A percentile compares a stretch with the other conserved stretches of the same genome.
These are phyloP conservation scores for Rhynchospora pubera DNA, from an alignment of 176 grass and related monocot species.

Conservation along the genomic window DNA sequence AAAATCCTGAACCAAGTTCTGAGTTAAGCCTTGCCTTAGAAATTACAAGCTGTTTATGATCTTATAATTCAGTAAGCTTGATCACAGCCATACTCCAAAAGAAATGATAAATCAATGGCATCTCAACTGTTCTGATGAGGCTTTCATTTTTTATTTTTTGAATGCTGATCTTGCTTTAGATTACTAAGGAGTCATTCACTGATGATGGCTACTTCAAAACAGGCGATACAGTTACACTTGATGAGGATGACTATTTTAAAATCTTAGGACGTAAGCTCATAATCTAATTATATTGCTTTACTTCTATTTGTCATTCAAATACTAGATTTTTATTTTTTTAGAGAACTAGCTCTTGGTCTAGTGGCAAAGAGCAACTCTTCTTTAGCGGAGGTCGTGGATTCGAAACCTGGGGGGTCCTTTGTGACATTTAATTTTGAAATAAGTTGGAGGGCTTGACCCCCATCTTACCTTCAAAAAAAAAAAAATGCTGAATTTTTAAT, in stretches of 20 bases:
- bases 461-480: no score
- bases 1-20: neutral
- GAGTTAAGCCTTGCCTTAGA: neutral
- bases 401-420: no score
- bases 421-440: no score
- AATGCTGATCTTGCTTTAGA: slow-evolving; percentile 39
- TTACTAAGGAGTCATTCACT: slow-evolving; percentile 71
- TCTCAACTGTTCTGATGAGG: neutral
- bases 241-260: slow-evolving; percentile 71
- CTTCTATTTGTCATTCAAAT: slow-evolving; percentile 17
- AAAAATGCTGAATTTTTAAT: neutral
- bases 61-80: neutral
- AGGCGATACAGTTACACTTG: slow-evolving; percentile 82
- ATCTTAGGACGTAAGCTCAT: slow-evolving; percentile 85
- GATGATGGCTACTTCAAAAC: slow-evolving; percentile 88
- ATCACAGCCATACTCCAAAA: neutral
- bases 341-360: no score
- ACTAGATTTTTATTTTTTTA: neutral
- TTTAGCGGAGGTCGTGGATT: no score
- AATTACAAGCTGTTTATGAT: neutral
- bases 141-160: neutral
- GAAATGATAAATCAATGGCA: neutral
- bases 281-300: neutral
- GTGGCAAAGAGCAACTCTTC: no score
- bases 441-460: no score